Evolutionary conservation across 23 red algal species (phyloP).

Genomic region (Gracilaria caudata): DNA sequence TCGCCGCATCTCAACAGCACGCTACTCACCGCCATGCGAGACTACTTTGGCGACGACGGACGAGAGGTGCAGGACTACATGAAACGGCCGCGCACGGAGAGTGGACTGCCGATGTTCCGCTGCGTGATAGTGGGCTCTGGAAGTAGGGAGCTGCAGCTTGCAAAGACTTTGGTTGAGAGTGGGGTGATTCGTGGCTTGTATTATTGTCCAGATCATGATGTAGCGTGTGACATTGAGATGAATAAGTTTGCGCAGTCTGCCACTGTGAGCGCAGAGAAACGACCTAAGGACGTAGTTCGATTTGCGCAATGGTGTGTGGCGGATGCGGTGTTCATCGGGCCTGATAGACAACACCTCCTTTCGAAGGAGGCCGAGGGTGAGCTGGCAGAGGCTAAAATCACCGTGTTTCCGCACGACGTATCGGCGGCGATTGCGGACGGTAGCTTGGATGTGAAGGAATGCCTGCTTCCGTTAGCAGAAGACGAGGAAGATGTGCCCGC

Average conservation of each 20-base stretch:
- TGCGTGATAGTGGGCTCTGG: slow-evolving; percentile 64
- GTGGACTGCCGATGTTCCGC: slow-evolving; percentile 52
- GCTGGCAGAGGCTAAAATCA: slow-evolving; percentile 52
- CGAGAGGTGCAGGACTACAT: slow-evolving; percentile 74
- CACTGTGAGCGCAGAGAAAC: slow-evolving; percentile 22
- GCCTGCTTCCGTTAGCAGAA: slow-evolving; percentile 28
- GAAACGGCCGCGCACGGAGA: slow-evolving; percentile 39
- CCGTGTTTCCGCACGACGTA: slow-evolving; percentile 78
- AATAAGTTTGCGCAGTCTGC: slow-evolving; percentile 28
- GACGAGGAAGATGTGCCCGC: neutral
- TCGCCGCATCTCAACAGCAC: slow-evolving; percentile 59
- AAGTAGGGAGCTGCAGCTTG: slow-evolving; percentile 8
- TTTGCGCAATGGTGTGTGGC: slow-evolving; percentile 69
- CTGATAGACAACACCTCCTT: slow-evolving; percentile 29
- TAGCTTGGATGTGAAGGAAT: slow-evolving; percentile 47
- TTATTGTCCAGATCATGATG: slow-evolving; percentile 56
- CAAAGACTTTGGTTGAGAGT: slow-evolving; percentile 17
- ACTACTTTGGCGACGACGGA: slow-evolving; percentile 78
- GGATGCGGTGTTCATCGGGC: slow-evolving; percentile 79
- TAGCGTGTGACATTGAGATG: slow-evolving; percentile 50
- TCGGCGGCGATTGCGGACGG: slow-evolving; percentile 60
- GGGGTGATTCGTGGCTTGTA: slow-evolving; percentile 62
- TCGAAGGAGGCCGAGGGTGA: slow-evolving; percentile 40
- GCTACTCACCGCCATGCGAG: slow-evolving; percentile 63
- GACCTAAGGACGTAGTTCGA: slow-evolving; percentile 40